Percentiles rank a stretch among this genome's conserved stretches.
phyloP scores from a whole-genome alignment of 1,284 basidiomycete species.

The Vanrija sp. region DNA sequence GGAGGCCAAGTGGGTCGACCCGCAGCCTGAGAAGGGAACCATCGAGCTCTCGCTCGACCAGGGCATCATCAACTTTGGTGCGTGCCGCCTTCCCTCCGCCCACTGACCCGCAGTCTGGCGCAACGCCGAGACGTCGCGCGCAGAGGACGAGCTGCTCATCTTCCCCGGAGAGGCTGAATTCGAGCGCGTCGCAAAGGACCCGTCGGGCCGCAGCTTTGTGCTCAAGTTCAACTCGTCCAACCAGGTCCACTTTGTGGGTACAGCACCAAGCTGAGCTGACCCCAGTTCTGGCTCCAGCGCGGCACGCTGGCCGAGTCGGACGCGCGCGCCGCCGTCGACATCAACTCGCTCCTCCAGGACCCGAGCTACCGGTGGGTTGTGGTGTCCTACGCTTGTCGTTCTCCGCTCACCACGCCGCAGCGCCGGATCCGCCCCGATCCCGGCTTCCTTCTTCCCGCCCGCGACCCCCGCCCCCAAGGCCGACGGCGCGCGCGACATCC shows the following conservation, averaged over 20 bases:
- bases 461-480: constrained; percentile 10
- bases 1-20: constrained; percentile 44
- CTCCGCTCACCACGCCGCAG: not conserved
- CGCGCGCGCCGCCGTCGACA: constrained; percentile 35
- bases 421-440: constrained; percentile 14
- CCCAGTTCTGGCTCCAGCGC: constrained; percentile 48
- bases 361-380: constrained; percentile 35
- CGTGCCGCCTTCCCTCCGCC: constrained; percentile 7
- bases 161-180: constrained; percentile 49
- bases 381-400: not conserved
- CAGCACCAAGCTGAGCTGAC: not conserved
- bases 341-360: constrained; percentile 42
- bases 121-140: constrained; percentile 24
- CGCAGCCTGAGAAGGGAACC: constrained; percentile 42
- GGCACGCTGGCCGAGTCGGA: constrained; percentile 25
- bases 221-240: constrained; percentile 46
- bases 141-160: constrained; percentile 46
- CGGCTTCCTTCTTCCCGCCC: constrained; percentile 20
- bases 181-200: constrained; percentile 40
- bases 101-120: constrained; percentile 34
- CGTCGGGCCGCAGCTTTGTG: constrained; percentile 41
- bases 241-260: constrained; percentile 46
- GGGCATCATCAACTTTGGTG: constrained; percentile 42
- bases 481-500: constrained; percentile 4
- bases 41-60: constrained; percentile 41